Percentiles rank a stretch among this genome's conserved stretches.
phyloP scores from a whole-genome alignment of 768 basidiomycete species.

The Cytidiella melzeri region DNA sequence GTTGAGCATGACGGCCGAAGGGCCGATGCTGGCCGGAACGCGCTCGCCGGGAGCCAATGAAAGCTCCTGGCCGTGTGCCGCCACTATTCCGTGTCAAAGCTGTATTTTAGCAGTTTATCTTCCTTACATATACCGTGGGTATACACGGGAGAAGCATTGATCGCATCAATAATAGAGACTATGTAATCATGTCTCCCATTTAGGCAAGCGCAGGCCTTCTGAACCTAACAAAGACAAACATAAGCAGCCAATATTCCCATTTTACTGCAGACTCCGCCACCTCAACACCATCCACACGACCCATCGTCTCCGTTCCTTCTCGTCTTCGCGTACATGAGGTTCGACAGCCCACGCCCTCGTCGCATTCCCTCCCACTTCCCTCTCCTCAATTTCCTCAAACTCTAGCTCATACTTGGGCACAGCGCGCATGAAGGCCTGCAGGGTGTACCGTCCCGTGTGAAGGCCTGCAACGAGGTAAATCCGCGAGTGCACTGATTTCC shows the following conservation, averaged over 20 bases:
- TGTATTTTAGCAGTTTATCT: neutral
- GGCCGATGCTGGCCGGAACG: neutral
- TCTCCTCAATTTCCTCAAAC: slow-evolving; percentile 42
- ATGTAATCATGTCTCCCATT: slow-evolving; percentile 6
- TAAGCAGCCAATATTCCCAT: too few species aligned
- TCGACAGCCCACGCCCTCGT: slow-evolving; percentile 47
- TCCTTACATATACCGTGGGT: neutral
- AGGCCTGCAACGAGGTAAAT: slow-evolving; percentile 66
- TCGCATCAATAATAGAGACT: neutral
- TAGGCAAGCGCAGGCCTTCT: slow-evolving; percentile 12
- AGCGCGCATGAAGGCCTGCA: slow-evolving; percentile 50
- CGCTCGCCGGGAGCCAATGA: too few species aligned
- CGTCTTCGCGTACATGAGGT: slow-evolving; percentile 51
- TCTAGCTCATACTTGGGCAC: slow-evolving; percentile 37
- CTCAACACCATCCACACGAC: slow-evolving; percentile 51
- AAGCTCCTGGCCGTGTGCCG: neutral
- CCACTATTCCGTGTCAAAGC: neutral
- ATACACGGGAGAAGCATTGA: neutral
- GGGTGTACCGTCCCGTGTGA: slow-evolving; percentile 71
- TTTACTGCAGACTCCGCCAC: too few species aligned
- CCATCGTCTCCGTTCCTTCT: slow-evolving; percentile 65
- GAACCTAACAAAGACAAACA: slow-evolving; percentile 21
- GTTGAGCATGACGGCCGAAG: neutral
- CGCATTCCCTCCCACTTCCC: slow-evolving; percentile 34
- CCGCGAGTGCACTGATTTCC: slow-evolving; percentile 37